A percentile compares a stretch with the other conserved stretches of the same genome.
These are phyloP conservation scores for Sugiyamaella qingdaonensis DNA, from an alignment of 805 yeast species.

Conservation along the genomic window DNA sequence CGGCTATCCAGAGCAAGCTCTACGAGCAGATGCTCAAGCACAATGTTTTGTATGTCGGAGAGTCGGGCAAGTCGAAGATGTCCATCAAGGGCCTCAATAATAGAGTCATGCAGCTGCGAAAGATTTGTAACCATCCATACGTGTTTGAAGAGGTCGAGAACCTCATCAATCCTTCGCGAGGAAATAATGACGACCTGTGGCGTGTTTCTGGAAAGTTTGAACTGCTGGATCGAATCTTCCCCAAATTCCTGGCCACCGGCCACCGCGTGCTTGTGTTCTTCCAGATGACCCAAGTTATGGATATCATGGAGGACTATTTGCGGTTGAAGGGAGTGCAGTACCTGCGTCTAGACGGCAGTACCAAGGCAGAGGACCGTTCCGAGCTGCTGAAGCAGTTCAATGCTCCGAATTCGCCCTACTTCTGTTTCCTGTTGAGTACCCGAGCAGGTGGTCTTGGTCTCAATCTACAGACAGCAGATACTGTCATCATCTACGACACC, in stretches of 20 bases:
- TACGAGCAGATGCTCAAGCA: conserved; percentile 90
- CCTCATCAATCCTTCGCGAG: conserved; percentile 63
- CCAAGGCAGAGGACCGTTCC: conserved; percentile 96
- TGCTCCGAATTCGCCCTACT: conserved; percentile 79
- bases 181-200: conserved; percentile 77
- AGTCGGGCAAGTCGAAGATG: conserved; percentile 36
- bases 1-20: conserved; percentile 73
- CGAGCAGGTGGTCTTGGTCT: conserved; percentile 98
- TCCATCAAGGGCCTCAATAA: conserved; percentile 82
- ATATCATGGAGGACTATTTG: conserved; percentile 94
- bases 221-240: conserved; percentile 78
- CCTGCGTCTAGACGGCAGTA: conserved; percentile 88
- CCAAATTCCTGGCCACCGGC: conserved; percentile 78
- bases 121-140: conserved; percentile 96
- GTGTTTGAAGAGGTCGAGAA: conserved; percentile 94
- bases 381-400: conserved; percentile 71
- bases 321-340: conserved; percentile 68
- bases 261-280: conserved; percentile 91
- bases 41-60: conserved; percentile 72
- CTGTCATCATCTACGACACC: conserved; percentile 93
- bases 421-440: conserved; percentile 83
- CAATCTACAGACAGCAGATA: conserved; percentile 94
- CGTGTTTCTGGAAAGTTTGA: conserved; percentile 95
- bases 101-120: conserved; percentile 91
- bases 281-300: conserved; percentile 99